phyloP scores from a whole-genome alignment of 2,329 filamentous ascomycete species.

The Cyclaneusma minus region DNA sequence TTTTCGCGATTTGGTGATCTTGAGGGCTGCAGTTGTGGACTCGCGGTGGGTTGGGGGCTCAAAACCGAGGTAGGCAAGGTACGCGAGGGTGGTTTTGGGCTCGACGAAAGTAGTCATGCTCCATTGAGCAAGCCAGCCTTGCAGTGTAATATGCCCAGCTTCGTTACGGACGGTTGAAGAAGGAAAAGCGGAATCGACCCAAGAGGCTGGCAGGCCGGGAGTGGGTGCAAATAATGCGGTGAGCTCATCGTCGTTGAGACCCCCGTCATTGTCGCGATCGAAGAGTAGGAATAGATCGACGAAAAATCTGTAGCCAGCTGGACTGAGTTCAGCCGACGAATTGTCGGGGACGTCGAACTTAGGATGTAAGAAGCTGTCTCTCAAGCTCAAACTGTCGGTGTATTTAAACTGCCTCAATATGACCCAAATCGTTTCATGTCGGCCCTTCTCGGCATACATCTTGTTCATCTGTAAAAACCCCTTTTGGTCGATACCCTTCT shows the following conservation, averaged over 20 bases:
- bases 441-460: conserved; percentile 90
- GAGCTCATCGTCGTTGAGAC: conserved; percentile 73
- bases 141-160: conserved; percentile 84
- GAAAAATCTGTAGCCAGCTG: conserved; percentile 90
- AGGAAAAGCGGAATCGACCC: conserved; percentile 80
- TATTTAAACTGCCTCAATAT: conserved; percentile 92
- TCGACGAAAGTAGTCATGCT: conserved; percentile 98
- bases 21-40: conserved; percentile 68
- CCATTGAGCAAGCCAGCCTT: conserved; percentile 98
- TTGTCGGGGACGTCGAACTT: conserved; percentile 89
- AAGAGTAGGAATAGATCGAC: conserved; percentile 91
- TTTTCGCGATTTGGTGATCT: conserved; percentile 85
- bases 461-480: conserved; percentile 89
- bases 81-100: conserved; percentile 87
- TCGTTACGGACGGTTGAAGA: conserved; percentile 91
- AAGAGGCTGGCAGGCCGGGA: conserved; percentile 72
- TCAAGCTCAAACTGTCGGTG: conserved; percentile 83
- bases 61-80: conserved; percentile 91
- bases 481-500: conserved; percentile 61
- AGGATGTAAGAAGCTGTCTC: conserved; percentile 81
- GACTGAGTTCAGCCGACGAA: conserved; percentile 85
- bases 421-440: conserved; percentile 97
- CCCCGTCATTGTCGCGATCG: conserved; percentile 95
- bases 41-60: conserved; percentile 65
- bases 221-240: conserved; percentile 82